phyloP scores from a whole-genome alignment of 306 rosid species.

The Trifolium repens region DNA sequence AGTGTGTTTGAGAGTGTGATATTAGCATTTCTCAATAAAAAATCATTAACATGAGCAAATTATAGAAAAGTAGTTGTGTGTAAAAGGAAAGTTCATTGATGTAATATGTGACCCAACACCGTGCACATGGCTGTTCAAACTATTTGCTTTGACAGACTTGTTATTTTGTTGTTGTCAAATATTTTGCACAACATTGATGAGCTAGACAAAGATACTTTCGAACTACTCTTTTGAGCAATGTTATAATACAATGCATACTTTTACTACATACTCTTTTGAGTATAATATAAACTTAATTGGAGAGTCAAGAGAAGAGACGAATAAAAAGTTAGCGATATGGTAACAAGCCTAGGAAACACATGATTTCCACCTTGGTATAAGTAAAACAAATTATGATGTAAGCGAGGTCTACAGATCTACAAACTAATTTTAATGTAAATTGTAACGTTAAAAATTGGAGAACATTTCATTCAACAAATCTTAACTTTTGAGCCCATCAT shows the following conservation, averaged over 20 bases:
- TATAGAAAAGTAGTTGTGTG: background rate
- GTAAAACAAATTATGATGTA: background rate
- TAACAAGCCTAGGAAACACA: background rate
- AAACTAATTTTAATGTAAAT: background rate
- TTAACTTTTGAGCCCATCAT: background rate
- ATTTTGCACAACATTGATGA: background rate
- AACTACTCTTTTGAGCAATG: background rate
- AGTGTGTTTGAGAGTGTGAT: too few species aligned
- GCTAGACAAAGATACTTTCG: constrained; percentile 15
- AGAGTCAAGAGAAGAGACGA: background rate
- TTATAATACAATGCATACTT: background rate
- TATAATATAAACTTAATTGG: background rate
- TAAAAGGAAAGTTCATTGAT: background rate
- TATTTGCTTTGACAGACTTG: too few species aligned
- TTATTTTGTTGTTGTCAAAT: background rate
- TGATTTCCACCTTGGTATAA: background rate
- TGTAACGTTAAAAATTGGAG: background rate
- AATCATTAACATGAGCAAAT: background rate
- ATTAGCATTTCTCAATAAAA: too few species aligned
- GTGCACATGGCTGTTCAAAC: too few species aligned
- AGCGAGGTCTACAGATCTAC: background rate
- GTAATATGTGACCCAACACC: too few species aligned
- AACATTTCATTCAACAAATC: background rate
- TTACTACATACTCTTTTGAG: background rate
- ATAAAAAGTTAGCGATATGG: background rate